These are phyloP conservation scores for Cephaloascus fragrans DNA, from an alignment of 805 yeast species.

Conservation along the genomic window DNA sequence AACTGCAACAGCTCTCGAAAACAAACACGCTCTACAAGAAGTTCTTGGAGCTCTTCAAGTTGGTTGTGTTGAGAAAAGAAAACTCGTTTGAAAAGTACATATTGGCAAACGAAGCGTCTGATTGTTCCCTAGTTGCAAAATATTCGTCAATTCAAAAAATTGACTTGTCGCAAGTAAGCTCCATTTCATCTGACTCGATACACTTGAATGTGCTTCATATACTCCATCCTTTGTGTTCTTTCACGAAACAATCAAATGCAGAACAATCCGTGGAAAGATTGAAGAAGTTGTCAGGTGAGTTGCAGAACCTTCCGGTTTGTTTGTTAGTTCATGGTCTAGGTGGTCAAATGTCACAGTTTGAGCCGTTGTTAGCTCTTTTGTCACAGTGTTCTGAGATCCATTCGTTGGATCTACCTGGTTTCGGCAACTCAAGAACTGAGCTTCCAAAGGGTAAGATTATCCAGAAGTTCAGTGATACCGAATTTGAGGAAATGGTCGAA, in stretches of 20 bases:
- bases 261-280: constrained; percentile 5
- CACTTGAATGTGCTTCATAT: constrained; percentile 23
- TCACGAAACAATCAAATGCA: constrained; percentile 14
- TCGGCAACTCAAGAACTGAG: constrained; percentile 22
- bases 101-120: constrained; percentile 24
- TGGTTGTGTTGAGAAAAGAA: constrained; percentile 10
- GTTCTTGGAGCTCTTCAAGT: constrained; percentile 16
- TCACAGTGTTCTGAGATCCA: constrained; percentile 32
- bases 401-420: constrained; percentile 32
- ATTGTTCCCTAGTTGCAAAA: constrained; percentile 30
- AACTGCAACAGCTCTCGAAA: constrained; percentile 4
- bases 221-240: constrained; percentile 24
- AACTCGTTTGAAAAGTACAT: constrained; percentile 24
- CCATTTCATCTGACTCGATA: constrained; percentile 17
- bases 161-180: constrained; percentile 12
- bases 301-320: constrained; percentile 24
- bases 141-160: constrained; percentile 18
- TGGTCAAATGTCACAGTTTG: constrained; percentile 37
- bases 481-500: constrained; percentile 17
- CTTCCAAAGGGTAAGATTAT: constrained; percentile 4
- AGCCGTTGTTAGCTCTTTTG: constrained; percentile 30
- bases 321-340: constrained; percentile 34
- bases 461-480: constrained; percentile 17
- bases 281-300: constrained; percentile 15
- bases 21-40: constrained; percentile 14